phyloP scores from a whole-genome alignment of 129 eudicot species.

The Saposhnikovia divaricata region DNA sequence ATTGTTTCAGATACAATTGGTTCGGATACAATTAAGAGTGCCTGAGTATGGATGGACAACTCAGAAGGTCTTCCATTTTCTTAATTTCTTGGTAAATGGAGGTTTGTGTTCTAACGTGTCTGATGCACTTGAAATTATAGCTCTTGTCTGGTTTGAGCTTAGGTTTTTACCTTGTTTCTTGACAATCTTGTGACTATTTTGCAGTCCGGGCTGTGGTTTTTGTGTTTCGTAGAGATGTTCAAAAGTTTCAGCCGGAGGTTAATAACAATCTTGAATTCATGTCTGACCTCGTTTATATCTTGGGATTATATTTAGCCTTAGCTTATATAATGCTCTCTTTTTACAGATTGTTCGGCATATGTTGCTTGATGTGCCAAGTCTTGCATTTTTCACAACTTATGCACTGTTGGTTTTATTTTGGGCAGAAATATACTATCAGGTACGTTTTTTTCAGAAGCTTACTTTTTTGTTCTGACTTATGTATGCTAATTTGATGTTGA shows the following conservation, averaged over 20 bases:
- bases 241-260: constrained; percentile 68
- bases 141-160: constrained; percentile 4
- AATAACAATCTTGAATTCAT: constrained; percentile 4
- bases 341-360: constrained; percentile 59
- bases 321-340: constrained; percentile 9
- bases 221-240: constrained; percentile 65
- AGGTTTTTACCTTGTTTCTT: background rate
- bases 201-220: constrained; percentile 68
- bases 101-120: constrained; percentile 36
- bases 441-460: constrained; percentile 7
- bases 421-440: constrained; percentile 98
- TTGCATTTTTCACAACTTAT: constrained; percentile 80
- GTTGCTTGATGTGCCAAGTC: constrained; percentile 89
- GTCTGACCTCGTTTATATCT: background rate
- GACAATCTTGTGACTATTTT: constrained; percentile 11
- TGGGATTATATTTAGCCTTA: constrained; percentile 3
- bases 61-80: constrained; percentile 91
- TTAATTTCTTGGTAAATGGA: constrained; percentile 83
- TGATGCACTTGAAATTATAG: constrained; percentile 6
- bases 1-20: constrained; percentile 56
- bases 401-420: constrained; percentile 84
- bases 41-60: constrained; percentile 98
- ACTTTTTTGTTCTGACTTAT: constrained; percentile 1
- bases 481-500: background rate
- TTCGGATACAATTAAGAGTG: constrained; percentile 86